Percentiles rank a stretch among this genome's conserved stretches.
These are phyloP conservation scores for Macrolepiota dolichaula DNA, from an alignment of 768 basidiomycete species.

Conservation along the genomic window DNA sequence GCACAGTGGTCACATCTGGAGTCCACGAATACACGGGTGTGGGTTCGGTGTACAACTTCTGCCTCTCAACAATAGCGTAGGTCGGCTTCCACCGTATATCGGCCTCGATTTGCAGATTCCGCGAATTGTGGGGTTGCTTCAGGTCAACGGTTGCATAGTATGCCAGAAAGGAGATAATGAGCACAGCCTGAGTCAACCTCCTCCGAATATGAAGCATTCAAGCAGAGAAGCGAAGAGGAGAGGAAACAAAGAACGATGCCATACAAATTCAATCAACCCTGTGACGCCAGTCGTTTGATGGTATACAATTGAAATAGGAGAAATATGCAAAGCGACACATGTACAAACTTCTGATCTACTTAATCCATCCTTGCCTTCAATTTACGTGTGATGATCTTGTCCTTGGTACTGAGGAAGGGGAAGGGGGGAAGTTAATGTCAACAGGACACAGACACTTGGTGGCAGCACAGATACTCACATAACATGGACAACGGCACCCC, in stretches of 20 bases:
- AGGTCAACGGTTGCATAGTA: neutral
- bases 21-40: constrained; percentile 10
- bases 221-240: neutral
- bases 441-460: neutral
- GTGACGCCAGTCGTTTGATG: neutral
- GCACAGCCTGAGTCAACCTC: neutral
- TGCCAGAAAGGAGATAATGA: constrained; percentile 2
- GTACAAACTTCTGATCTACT: constrained; percentile 16
- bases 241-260: neutral
- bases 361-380: constrained; percentile 93
- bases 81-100: neutral
- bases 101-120: neutral
- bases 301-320: constrained; percentile 2
- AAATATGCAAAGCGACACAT: constrained; percentile 6
- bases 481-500: constrained; percentile 94
- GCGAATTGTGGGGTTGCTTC: neutral
- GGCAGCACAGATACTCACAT: constrained; percentile 56
- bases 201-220: neutral
- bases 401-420: constrained; percentile 75
- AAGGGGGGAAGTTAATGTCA: constrained; percentile 13
- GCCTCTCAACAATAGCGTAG: constrained; percentile 5
- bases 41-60: constrained; percentile 1
- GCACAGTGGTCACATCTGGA: constrained; percentile 48
- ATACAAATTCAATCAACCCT: neutral
- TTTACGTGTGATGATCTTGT: constrained; percentile 76